Evolutionary conservation across 2,329 filamentous ascomycete genomes (phyloP), one percentile per base, ranked within the genome.

Genomic region (Tricladium varicosporioides): DNA sequence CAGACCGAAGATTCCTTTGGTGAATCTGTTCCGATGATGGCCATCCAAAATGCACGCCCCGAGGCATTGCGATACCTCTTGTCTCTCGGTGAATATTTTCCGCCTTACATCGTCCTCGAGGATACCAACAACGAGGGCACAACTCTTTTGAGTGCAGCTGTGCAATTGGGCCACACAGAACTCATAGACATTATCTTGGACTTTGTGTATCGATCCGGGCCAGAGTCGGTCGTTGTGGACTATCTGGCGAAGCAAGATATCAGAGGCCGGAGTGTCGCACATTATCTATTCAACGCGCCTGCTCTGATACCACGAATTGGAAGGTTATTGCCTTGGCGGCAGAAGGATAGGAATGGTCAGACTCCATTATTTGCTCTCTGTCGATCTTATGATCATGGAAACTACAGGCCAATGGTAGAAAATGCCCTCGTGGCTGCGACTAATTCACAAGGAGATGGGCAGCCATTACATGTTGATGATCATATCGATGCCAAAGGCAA

Each of bases 331-430:
- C 89, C 91, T 8, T 99, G 94, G 94, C 83, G 85, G 57, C 85
- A 95, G 72, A 91, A 88, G 64, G 94, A 99, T 73, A 95, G 92
- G 71, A 97, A 97, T 69, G 94, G 94, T 0, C 94, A 97, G 73
- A 99, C 95, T n/a, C 95, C 94, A 1, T 76, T 99, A 8, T 97
- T 99, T 71, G 94, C 94, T 1, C 79, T 97, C 1, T 97, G 92
- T 71, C 85, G 94, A 65, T 97, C 92, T 0, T 99, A 99, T 69
- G 94, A 99, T 69, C 92, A 99, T 71, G 81, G 86, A 1, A 81
- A 92, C 64, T 99, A 99, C 73, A 83, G 84, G 53, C 77, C 80
- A 48, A 97, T 99, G 94, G 90, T 99, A 0, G 86, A 89, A 63
- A 83, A 86, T 58, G 94, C 89, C 4, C 77, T 99, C 40, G 79